phyloP scores from a whole-genome alignment of 148 eudicot genomes.

The Arbutus unedo region DNA sequence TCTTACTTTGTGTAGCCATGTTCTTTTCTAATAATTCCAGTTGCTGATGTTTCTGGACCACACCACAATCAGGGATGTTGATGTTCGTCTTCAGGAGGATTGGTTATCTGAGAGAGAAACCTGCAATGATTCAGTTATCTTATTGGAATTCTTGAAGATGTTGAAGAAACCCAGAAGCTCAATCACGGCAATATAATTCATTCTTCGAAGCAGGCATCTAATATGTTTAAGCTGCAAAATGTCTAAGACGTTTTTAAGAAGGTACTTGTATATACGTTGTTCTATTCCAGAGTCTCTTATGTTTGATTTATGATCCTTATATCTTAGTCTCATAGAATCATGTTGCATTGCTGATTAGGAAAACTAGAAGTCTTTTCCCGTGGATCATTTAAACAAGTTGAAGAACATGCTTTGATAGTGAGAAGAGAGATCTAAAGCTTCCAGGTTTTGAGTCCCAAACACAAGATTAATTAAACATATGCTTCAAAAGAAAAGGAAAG shows the following conservation, averaged over 20 bases:
- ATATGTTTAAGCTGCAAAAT: slow-evolving; percentile 10
- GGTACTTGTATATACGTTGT: background rate
- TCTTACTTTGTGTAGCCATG: background rate
- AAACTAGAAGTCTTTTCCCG: background rate
- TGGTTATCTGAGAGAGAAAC: slow-evolving; percentile 71
- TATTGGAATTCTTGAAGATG: slow-evolving; percentile 35
- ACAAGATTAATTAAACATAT: background rate
- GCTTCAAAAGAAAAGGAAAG: background rate
- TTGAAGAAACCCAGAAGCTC: slow-evolving; percentile 28
- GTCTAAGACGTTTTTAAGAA: background rate
- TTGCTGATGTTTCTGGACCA: slow-evolving; percentile 5
- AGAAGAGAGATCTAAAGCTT: background rate
- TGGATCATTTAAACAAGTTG: slow-evolving; percentile 7
- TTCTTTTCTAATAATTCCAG: background rate
- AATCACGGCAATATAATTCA: slow-evolving; percentile 14
- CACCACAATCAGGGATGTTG: slow-evolving; percentile 47
- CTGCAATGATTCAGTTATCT: slow-evolving; percentile 45
- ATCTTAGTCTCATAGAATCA: background rate
- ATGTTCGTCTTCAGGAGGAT: slow-evolving; percentile 63
- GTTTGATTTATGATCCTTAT: background rate
- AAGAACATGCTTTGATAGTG: background rate
- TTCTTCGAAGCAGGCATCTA: background rate
- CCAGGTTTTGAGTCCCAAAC: background rate
- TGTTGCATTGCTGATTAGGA: background rate
- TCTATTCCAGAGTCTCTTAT: background rate